phyloP scores from a whole-genome alignment of 2,329 filamentous ascomycete genomes.

The Stachybotrys echinatus region DNA sequence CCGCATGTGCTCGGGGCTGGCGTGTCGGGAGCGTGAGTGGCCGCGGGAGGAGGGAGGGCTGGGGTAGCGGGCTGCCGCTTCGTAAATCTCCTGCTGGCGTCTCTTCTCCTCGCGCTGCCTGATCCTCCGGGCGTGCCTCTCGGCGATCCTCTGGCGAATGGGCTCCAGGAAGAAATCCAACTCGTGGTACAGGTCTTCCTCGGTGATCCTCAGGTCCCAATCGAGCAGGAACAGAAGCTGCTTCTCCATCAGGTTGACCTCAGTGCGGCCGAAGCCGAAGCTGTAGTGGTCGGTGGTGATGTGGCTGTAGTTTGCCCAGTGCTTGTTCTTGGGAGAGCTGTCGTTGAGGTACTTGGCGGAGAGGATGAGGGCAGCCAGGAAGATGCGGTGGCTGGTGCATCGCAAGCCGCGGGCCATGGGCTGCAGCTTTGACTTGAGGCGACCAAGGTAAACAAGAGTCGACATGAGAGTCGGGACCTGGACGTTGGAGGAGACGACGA shows the following conservation, averaged over 20 bases:
- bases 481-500: constrained; percentile 90
- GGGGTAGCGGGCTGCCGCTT: constrained; percentile 32
- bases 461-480: constrained; percentile 98
- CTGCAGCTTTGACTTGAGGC: constrained; percentile 78
- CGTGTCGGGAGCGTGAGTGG: constrained; percentile 34
- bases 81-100: constrained; percentile 30
- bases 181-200: constrained; percentile 81
- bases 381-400: constrained; percentile 97
- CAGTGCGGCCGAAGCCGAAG: constrained; percentile 89
- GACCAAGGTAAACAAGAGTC: constrained; percentile 85
- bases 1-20: constrained; percentile 34
- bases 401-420: constrained; percentile 93
- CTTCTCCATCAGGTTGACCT: constrained; percentile 99
- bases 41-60: constrained; percentile 42
- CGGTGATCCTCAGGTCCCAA: constrained; percentile 84
- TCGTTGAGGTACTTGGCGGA: constrained; percentile 98
- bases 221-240: constrained; percentile 91
- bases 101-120: constrained; percentile 42
- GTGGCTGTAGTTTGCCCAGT: constrained; percentile 92
- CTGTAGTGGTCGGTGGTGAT: constrained; percentile 59
- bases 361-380: constrained; percentile 79
- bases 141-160: constrained; percentile 59
- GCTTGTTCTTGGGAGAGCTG: constrained; percentile 99
- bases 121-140: constrained; percentile 44
- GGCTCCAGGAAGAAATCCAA: constrained; percentile 85